phyloP scores from a whole-genome alignment of 768 basidiomycete genomes.

The Phylloporus arenicola region DNA sequence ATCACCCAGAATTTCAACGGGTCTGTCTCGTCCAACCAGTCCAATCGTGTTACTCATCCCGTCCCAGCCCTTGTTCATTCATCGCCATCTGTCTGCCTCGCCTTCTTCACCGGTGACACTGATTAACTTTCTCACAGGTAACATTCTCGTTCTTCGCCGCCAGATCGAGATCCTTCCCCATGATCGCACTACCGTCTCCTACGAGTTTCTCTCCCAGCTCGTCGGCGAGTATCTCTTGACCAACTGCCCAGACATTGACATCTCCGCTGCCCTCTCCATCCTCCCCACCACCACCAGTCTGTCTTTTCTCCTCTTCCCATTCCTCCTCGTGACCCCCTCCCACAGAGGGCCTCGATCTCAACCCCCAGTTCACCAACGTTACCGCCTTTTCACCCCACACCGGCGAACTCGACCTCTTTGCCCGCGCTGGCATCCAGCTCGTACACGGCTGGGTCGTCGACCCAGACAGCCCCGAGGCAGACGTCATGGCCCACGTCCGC shows the following conservation, averaged over 20 bases:
- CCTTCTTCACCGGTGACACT: not conserved
- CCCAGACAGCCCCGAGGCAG: constrained; percentile 49
- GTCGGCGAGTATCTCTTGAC: constrained; percentile 77
- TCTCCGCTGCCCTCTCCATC: constrained; percentile 28
- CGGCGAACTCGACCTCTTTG: constrained; percentile 81
- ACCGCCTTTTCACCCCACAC: constrained; percentile 65
- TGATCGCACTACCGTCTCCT: constrained; percentile 67
- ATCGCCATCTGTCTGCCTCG: constrained; percentile 69
- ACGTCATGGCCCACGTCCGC: constrained; percentile 44
- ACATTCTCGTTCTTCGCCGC: constrained; percentile 83
- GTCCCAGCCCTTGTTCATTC: constrained; percentile 76
- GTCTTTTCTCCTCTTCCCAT: constrained; percentile 21
- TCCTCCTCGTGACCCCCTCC: not conserved
- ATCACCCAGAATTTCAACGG: constrained; percentile 84
- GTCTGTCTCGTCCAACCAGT: constrained; percentile 28
- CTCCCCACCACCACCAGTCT: constrained; percentile 67
- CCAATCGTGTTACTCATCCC: not conserved
- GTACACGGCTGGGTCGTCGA: constrained; percentile 76
- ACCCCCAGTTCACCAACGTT: constrained; percentile 72
- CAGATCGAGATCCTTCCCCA: constrained; percentile 68
- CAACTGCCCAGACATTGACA: constrained; percentile 39
- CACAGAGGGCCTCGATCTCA: constrained; percentile 82
- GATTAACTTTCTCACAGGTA: constrained; percentile 39
- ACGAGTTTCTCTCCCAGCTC: constrained; percentile 78
- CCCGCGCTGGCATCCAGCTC: constrained; percentile 73